Percentiles rank a stretch among this genome's conserved stretches.
Conservation (phyloP, 1,284 basidiomycete genomes). For the Trichosporon sp. region DNA sequence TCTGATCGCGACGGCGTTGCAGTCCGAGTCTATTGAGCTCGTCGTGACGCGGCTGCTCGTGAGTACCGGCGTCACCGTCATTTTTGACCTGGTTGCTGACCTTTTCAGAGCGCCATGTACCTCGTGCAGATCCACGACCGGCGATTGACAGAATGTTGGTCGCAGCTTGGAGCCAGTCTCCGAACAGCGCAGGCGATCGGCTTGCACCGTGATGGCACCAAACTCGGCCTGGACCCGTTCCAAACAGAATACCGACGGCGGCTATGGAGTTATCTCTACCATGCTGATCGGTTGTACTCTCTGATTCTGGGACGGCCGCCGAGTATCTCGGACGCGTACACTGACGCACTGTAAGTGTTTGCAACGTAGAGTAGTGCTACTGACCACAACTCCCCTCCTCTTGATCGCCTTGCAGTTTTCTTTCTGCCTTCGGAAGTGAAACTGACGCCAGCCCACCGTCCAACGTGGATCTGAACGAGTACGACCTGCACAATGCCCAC, state of each 20-base stretch:
- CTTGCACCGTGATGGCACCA: constrained; percentile 82
- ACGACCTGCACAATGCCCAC: constrained; percentile 40
- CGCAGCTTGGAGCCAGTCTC: constrained; percentile 84
- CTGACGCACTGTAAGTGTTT: constrained; percentile 43
- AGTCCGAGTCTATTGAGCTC: constrained; percentile 81
- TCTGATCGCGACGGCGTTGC: constrained; percentile 80
- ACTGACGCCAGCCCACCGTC: constrained; percentile 57
- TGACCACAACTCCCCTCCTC: not conserved
- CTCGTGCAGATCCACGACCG: constrained; percentile 62
- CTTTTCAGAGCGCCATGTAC: constrained; percentile 72
- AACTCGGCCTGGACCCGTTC: constrained; percentile 58
- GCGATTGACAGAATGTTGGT: constrained; percentile 73
- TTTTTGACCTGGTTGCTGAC: too few species aligned
- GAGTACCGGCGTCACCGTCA: too few species aligned
- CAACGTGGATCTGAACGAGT: constrained; percentile 70
- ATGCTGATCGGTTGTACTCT: constrained; percentile 73
- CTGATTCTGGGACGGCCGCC: constrained; percentile 84
- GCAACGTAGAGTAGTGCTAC: too few species aligned
- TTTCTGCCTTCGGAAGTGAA: too few species aligned
- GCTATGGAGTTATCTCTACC: constrained; percentile 89
- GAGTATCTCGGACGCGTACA: constrained; percentile 51
- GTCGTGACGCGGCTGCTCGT: constrained; percentile 82
- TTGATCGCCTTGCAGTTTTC: not conserved
- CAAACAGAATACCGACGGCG: constrained; percentile 83
- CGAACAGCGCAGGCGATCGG: constrained; percentile 91